Percentiles rank a stretch among this genome's conserved stretches.
phyloP scores from a whole-genome alignment of 2,329 filamentous ascomycete species.

The Calonectria hongkongensis region DNA sequence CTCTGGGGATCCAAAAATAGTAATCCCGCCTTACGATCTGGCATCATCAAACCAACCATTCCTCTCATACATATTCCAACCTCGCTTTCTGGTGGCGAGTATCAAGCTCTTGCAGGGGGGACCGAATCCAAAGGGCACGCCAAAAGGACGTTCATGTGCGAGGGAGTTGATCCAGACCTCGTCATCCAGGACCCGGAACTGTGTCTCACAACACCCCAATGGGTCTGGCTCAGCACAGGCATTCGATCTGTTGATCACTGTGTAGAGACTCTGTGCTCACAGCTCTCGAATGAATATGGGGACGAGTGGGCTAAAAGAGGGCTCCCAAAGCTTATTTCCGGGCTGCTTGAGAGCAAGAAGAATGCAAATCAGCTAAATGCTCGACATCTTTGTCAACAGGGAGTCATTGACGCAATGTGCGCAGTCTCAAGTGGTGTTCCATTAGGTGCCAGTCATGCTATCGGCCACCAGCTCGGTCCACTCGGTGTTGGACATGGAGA shows the following conservation, averaged over 20 bases:
- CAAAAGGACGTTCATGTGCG: constrained; percentile 10
- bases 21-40: not conserved
- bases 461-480: constrained; percentile 11
- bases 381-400: constrained; percentile 17
- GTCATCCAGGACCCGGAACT: constrained; percentile 13
- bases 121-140: constrained; percentile 8
- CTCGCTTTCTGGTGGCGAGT: constrained; percentile 9
- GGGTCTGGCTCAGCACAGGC: constrained; percentile 12
- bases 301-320: constrained; percentile 9
- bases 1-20: constrained; percentile 12
- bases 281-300: constrained; percentile 5
- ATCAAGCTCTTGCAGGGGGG: not conserved
- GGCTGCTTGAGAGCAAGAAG: not conserved
- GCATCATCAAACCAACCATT: not conserved
- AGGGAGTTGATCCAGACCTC: constrained; percentile 12
- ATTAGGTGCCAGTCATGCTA: constrained; percentile 1
- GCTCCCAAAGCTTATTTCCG: constrained; percentile 15
- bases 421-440: constrained; percentile 12
- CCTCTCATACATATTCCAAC: constrained; percentile 9
- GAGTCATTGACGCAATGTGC: constrained; percentile 17
- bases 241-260: constrained; percentile 15
- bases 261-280: not conserved
- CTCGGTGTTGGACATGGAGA: constrained; percentile 10
- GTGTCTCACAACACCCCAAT: constrained; percentile 9
- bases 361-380: not conserved